A percentile compares a stretch with the other conserved stretches of the same genome.
These are phyloP conservation scores for Phyllosticta capitalensis DNA, from an alignment of 2,329 filamentous ascomycete genomes.

Conservation along the genomic window DNA sequence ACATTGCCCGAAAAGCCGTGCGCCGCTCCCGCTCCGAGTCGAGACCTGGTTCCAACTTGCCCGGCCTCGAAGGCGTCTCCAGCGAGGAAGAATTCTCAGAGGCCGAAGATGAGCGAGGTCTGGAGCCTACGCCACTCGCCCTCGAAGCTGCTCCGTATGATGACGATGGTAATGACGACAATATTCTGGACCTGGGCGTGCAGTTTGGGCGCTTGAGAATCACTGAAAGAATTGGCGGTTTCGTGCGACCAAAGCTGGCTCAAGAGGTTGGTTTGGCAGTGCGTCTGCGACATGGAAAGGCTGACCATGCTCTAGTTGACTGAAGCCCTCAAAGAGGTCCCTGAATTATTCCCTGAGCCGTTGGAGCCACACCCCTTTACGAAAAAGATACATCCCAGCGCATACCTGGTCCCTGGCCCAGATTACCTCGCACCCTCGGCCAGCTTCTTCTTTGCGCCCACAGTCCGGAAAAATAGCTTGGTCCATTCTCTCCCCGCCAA, in stretches of 20 bases:
- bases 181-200: constrained; percentile 63
- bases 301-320: constrained; percentile 19
- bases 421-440: constrained; percentile 60
- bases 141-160: constrained; percentile 60
- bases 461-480: constrained; percentile 33
- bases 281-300: neutral
- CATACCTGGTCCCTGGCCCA: constrained; percentile 53
- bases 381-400: constrained; percentile 14
- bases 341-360: constrained; percentile 11
- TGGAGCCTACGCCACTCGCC: constrained; percentile 55
- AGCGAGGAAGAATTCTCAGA: constrained; percentile 44
- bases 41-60: constrained; percentile 9
- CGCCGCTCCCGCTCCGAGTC: constrained; percentile 5
- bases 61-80: constrained; percentile 39
- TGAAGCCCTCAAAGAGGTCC: constrained; percentile 22
- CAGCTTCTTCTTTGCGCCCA: constrained; percentile 54
- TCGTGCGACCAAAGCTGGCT: constrained; percentile 59
- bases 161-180: constrained; percentile 55
- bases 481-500: constrained; percentile 53
- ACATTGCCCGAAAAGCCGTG: constrained; percentile 45
- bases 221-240: constrained; percentile 64
- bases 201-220: constrained; percentile 62
- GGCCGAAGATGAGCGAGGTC: constrained; percentile 46
- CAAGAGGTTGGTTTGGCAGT: constrained; percentile 50
- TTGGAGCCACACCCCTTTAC: constrained; percentile 12